Conservation (phyloP, 2,329 filamentous ascomycete species). For the Aciculosporium take region DNA sequence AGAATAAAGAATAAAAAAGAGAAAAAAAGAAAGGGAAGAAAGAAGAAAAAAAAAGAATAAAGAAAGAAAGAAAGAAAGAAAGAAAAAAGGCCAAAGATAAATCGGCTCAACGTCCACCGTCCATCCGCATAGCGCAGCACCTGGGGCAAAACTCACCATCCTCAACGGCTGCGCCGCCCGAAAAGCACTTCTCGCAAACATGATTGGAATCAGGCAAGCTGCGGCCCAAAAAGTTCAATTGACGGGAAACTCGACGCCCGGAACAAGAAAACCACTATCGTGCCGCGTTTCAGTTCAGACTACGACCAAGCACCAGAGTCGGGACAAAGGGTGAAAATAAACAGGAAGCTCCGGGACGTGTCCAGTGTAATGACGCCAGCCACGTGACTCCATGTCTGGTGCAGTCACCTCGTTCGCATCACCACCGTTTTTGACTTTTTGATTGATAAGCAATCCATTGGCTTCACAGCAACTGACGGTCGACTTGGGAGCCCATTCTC, state of each 20-base stretch:
- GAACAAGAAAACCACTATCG: too few relatives aligned
- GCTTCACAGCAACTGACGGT: too few relatives aligned
- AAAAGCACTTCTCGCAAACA: slow-evolving; percentile 55
- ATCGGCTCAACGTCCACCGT: background rate
- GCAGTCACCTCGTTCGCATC: too few relatives aligned
- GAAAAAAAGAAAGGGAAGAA: too few relatives aligned
- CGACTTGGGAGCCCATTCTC: too few relatives aligned
- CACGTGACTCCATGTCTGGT: slow-evolving; percentile 4
- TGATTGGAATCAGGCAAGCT: slow-evolving; percentile 26
- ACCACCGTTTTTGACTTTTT: too few relatives aligned
- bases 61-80: background rate
- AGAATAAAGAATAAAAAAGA: too few relatives aligned
- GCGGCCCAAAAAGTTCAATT: slow-evolving; percentile 10
- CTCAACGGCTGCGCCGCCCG: slow-evolving; percentile 50
- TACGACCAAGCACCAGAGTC: too few relatives aligned
- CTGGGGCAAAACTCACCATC: slow-evolving; percentile 36
- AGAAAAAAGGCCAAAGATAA: background rate
- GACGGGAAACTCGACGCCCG: background rate
- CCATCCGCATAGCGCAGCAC: background rate
- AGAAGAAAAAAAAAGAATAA: background rate
- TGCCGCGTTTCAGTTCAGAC: too few relatives aligned
- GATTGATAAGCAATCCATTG: too few relatives aligned
- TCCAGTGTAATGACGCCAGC: slow-evolving; percentile 4
- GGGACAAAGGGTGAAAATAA: background rate
- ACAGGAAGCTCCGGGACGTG: background rate